These are phyloP conservation scores for Talaromyces pinophilus DNA, from an alignment of 2,329 filamentous ascomycete species.

Conservation along the genomic window DNA sequence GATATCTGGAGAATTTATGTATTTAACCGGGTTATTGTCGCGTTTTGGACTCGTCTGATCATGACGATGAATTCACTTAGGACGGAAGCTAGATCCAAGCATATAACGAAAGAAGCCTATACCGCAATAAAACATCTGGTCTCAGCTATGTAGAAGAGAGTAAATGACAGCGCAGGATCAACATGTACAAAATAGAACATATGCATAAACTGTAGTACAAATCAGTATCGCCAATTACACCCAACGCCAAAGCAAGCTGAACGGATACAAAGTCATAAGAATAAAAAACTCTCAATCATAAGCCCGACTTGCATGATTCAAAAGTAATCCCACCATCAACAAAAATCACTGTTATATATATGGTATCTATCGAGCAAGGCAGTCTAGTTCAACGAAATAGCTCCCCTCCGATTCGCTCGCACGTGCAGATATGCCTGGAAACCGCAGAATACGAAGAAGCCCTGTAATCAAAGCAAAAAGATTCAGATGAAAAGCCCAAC, in stretches of 20 bases:
- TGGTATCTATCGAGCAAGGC: conserved; percentile 6
- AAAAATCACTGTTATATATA: neutral
- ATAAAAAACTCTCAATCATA: no score
- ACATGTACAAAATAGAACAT: conserved; percentile 5
- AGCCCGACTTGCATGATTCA: neutral
- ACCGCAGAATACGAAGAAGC: conserved; percentile 88
- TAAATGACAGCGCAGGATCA: neutral
- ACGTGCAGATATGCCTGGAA: conserved; percentile 85
- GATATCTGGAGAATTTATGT: no score
- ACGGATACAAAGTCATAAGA: no score
- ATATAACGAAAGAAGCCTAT: neutral
- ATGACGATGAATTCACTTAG: neutral
- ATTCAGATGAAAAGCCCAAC: conserved; percentile 8
- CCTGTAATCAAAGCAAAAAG: conserved; percentile 51
- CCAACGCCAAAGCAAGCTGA: conserved; percentile 8
- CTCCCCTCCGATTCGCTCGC: conserved; percentile 77
- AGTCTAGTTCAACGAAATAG: conserved; percentile 69
- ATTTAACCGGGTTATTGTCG: neutral
- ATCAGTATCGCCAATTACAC: conserved; percentile 12
- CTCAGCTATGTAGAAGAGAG: neutral
- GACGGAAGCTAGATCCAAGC: neutral
- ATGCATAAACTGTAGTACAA: neutral
- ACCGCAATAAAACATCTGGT: neutral
- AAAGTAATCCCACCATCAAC: neutral
- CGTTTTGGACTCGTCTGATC: neutral